These are phyloP conservation scores for Aspergillus cavernicola DNA, from an alignment of 495 filamentous ascomycete species.

Conservation along the genomic window DNA sequence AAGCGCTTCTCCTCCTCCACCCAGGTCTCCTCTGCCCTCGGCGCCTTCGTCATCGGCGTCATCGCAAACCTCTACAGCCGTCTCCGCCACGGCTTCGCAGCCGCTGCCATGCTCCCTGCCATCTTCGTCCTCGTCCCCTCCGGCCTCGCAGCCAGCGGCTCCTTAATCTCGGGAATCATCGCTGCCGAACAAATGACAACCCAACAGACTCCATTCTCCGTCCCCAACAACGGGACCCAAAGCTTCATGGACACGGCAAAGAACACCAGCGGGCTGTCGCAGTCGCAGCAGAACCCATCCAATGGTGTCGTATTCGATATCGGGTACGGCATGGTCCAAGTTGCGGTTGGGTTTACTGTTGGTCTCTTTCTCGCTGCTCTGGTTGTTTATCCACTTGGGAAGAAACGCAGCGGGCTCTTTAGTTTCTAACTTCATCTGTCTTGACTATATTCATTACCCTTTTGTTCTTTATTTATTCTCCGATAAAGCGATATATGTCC, in stretches of 20 bases:
- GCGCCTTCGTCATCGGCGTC: constrained; percentile 81
- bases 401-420: constrained; percentile 84
- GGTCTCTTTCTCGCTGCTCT: constrained; percentile 83
- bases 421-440: constrained; percentile 58
- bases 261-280: constrained; percentile 21
- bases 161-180: constrained; percentile 78
- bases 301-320: constrained; percentile 73
- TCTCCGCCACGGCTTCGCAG: constrained; percentile 77
- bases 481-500: not conserved
- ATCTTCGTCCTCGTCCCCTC: constrained; percentile 95
- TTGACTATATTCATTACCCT: not conserved
- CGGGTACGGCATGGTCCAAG: constrained; percentile 81
- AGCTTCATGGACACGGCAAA: constrained; percentile 44
- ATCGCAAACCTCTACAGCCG: constrained; percentile 86
- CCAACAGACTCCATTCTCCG: constrained; percentile 41
- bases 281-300: constrained; percentile 20
- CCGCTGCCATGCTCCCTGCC: constrained; percentile 82
- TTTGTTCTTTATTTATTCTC: not conserved
- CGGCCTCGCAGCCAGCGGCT: constrained; percentile 80
- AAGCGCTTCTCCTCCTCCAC: constrained; percentile 69
- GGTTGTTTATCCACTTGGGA: constrained; percentile 87
- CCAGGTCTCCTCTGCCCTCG: constrained; percentile 76
- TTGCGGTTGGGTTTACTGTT: constrained; percentile 90
- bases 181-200: constrained; percentile 74
- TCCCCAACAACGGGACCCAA: constrained; percentile 47